These are phyloP conservation scores for Boletales sp. DNA, from an alignment of 768 basidiomycete genomes.

Conservation along the genomic window DNA sequence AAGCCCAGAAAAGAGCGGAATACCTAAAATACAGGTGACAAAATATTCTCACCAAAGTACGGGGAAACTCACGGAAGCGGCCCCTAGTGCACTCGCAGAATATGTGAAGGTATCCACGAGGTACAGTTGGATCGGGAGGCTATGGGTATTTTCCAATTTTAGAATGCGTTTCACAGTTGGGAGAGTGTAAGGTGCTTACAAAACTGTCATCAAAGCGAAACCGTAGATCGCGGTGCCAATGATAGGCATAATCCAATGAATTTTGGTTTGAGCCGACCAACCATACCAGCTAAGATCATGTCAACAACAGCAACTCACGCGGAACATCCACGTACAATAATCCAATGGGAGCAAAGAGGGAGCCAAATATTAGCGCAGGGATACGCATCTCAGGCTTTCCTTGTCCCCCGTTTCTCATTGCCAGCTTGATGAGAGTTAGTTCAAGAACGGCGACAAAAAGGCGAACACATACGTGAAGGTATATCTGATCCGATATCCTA, in stretches of 20 bases:
- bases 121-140: too few relatives aligned
- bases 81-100: too few relatives aligned
- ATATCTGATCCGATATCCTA: slow-evolving; percentile 43
- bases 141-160: slow-evolving; percentile 16
- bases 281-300: slow-evolving; percentile 61
- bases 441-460: neutral
- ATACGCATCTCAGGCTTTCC: slow-evolving; percentile 75
- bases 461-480: slow-evolving; percentile 38
- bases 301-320: neutral
- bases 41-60: neutral
- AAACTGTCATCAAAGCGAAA: slow-evolving; percentile 60
- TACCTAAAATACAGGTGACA: slow-evolving; percentile 32
- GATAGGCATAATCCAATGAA: slow-evolving; percentile 78
- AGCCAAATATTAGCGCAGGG: slow-evolving; percentile 66
- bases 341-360: slow-evolving; percentile 66
- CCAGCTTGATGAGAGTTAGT: slow-evolving; percentile 35
- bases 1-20: slow-evolving; percentile 64
- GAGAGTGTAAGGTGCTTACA: slow-evolving; percentile 35
- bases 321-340: slow-evolving; percentile 49
- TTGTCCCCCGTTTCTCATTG: slow-evolving; percentile 53
- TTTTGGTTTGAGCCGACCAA: slow-evolving; percentile 66
- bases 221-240: slow-evolving; percentile 58
- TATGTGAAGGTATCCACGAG: too few relatives aligned
- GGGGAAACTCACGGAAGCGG: slow-evolving; percentile 36
- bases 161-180: neutral